Base-by-base conservation (phyloP, 345 rosid genomes). In the Zanthoxylum bungeanum region DNA sequence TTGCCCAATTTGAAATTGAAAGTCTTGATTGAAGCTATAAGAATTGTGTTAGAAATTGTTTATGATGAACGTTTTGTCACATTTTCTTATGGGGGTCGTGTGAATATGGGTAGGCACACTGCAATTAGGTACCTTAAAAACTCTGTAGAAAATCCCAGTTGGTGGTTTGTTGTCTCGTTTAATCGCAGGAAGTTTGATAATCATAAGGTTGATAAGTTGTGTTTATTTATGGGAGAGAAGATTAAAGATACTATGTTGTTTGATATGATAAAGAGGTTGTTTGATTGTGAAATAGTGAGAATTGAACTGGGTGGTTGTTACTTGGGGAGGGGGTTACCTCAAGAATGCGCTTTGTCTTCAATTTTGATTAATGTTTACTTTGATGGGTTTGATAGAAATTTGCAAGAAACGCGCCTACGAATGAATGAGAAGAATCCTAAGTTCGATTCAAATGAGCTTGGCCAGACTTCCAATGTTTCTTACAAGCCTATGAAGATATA, bases 31-130 rank as follows among this genome's bases (percentile, higher is more conserved):
- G 98, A 92, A 81, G 87, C 97, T 51, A 79, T 92, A 21, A 81
- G 97, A 81, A 76, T 87, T 78, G 89, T 90, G n/a, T 76, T 94
- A 11, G 92, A 90, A 77, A 82, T 89, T 73, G 83, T 92, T 4
- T 90, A 92, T 36, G 97, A 94, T 80, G 93, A 89, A 72, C 84
- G 94, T 42, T 89, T 94, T 78, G 84, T 80, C 10, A 92, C 97
- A 2, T 94, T 92, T 72, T 81, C 91, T 40, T 92, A 92, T 61
- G 97, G 98, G 7, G 97, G 97, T 0, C 92, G 93, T 47, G 88
- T 82, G 68, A 87, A 91, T 66, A 85, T 90, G 95, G 98, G 98
- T 17, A 88, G 97, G n/a, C 97, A 94, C 69, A 92, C 97, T 4
- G 97, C 97, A 2, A 79, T 94, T 69, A 88, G 93, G 75, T 92